Conservation (phyloP, 2,329 filamentous ascomycete genomes). For the Camillea tinctor region DNA sequence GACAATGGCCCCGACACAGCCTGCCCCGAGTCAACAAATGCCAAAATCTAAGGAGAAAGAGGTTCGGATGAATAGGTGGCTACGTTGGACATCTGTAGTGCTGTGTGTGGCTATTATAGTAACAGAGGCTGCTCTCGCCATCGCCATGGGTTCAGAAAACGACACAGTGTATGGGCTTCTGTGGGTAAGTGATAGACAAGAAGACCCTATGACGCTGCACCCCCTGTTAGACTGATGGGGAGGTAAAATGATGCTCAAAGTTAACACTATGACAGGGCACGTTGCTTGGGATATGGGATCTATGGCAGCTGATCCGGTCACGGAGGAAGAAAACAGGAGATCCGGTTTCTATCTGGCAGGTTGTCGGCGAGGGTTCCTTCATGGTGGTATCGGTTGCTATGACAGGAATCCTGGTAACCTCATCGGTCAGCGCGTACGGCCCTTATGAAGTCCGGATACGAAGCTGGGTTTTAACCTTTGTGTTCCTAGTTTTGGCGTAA, state of each 20-base stretch:
- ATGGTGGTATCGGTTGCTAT: conserved; percentile 1
- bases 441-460: not conserved
- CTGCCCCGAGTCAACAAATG: not conserved
- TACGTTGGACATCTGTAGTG: conserved; percentile 1
- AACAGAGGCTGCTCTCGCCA: not conserved
- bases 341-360: conserved; percentile 11
- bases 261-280: conserved; percentile 9
- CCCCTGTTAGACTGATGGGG: too few species aligned
- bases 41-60: not conserved
- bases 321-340: conserved; percentile 8
- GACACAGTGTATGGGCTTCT: conserved; percentile 1
- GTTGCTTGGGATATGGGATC: conserved; percentile 13
- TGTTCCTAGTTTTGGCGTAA: not conserved
- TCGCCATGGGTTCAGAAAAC: not conserved
- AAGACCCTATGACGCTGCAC: too few species aligned
- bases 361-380: conserved; percentile 4
- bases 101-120: not conserved
- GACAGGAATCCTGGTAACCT: not conserved
- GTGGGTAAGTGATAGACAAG: not conserved
- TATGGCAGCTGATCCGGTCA: conserved; percentile 12
- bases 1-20: not conserved
- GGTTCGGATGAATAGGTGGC: conserved; percentile 1
- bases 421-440: not conserved
- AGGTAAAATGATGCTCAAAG: not conserved
- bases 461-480: not conserved